phyloP scores from a whole-genome alignment of 2,329 filamentous ascomycete genomes.

The Alternaria sp. region DNA sequence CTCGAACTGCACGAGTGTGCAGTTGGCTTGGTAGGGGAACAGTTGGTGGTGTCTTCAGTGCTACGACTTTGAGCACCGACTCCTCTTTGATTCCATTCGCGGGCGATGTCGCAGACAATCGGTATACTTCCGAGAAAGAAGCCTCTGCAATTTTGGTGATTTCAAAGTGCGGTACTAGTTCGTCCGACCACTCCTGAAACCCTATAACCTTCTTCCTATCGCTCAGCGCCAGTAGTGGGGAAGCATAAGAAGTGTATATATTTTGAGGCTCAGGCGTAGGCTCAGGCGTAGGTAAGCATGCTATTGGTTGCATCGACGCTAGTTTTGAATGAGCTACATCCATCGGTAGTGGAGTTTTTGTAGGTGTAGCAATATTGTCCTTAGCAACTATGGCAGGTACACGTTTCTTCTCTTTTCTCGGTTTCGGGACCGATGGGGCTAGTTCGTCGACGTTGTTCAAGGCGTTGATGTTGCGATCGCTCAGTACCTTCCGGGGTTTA shows the following conservation, averaged over 20 bases:
- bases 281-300: slow-evolving; percentile 29
- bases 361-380: slow-evolving; percentile 10
- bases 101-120: slow-evolving; percentile 55
- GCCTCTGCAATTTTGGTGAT: slow-evolving; percentile 71
- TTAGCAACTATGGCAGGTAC: neutral
- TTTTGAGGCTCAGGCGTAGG: slow-evolving; percentile 37
- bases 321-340: slow-evolving; percentile 22
- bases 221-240: slow-evolving; percentile 44
- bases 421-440: neutral
- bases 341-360: slow-evolving; percentile 20
- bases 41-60: slow-evolving; percentile 47
- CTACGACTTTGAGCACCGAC: slow-evolving; percentile 59
- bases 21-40: slow-evolving; percentile 47
- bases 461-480: slow-evolving; percentile 24
- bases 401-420: slow-evolving; percentile 19
- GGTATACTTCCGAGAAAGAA: slow-evolving; percentile 72
- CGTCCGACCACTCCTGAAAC: slow-evolving; percentile 55
- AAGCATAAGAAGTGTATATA: slow-evolving; percentile 37
- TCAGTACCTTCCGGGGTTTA: slow-evolving; percentile 19
- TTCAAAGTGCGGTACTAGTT: slow-evolving; percentile 56
- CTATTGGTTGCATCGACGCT: slow-evolving; percentile 20
- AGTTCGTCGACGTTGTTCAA: slow-evolving; percentile 8
- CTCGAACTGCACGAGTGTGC: slow-evolving; percentile 54
- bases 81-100: slow-evolving; percentile 48
- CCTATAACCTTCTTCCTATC: slow-evolving; percentile 36